Conservation (phyloP, 2,329 filamentous ascomycete genomes). For the Aspergillus persii region DNA sequence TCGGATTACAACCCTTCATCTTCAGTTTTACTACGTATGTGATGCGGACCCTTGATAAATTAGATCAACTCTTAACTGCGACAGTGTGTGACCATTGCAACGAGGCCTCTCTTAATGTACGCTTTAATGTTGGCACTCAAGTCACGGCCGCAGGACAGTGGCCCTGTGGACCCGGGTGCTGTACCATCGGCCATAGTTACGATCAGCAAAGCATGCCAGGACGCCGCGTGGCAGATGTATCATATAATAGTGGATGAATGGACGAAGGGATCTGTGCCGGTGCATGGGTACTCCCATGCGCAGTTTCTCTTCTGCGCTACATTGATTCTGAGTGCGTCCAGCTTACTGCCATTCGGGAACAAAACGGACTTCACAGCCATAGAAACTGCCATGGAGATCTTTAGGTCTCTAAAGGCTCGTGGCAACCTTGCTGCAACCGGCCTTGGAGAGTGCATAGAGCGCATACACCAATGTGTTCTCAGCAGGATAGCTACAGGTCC, state of each 20-base stretch:
- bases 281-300: slow-evolving; percentile 35
- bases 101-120: no score
- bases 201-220: slow-evolving; percentile 32
- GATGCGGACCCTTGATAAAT: slow-evolving; percentile 21
- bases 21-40: slow-evolving; percentile 34
- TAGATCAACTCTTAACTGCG: no score
- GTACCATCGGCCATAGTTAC: no score
- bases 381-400: slow-evolving; percentile 26
- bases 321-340: slow-evolving; percentile 32
- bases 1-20: slow-evolving; percentile 29
- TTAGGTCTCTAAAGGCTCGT: slow-evolving; percentile 20
- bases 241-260: slow-evolving; percentile 30
- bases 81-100: no score
- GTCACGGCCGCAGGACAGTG: no score
- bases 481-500: no score
- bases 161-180: no score
- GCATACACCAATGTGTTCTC: no score
- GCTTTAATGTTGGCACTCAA: slow-evolving; percentile 27
- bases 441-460: no score
- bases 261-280: slow-evolving; percentile 31
- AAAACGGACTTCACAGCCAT: slow-evolving; percentile 21
- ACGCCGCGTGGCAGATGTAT: slow-evolving; percentile 31
- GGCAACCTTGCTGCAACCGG: slow-evolving; percentile 27
- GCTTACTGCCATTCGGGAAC: slow-evolving; percentile 20
- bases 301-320: slow-evolving; percentile 35